Evolutionary conservation across 305 asterid species (phyloP).

Genomic region (Fraxinus baroniana): DNA sequence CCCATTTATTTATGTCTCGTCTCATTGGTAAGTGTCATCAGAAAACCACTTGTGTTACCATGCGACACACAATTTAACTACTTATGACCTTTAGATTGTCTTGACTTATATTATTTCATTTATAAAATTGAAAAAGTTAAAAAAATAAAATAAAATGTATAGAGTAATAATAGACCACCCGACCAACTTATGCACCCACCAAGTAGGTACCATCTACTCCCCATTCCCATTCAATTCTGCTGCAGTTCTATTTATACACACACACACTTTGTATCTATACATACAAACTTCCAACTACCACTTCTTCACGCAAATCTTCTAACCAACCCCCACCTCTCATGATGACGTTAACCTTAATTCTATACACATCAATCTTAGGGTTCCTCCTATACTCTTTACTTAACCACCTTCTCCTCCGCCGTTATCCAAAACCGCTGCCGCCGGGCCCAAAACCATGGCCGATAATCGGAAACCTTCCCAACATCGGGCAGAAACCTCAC

Average conservation of each 20-base stretch:
- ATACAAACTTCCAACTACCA: background rate
- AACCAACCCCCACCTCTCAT: background rate
- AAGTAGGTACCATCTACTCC: background rate
- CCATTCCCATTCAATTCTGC: background rate
- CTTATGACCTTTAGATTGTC: background rate
- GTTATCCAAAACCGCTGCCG: conserved; percentile 36
- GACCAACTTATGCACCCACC: background rate
- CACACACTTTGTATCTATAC: background rate
- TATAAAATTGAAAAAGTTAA: background rate
- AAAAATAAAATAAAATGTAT: background rate
- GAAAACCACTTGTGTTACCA: background rate
- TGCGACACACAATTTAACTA: background rate
- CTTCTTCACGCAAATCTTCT: background rate
- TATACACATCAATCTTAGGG: conserved; percentile 26
- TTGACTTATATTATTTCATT: background rate
- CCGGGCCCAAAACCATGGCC: conserved; percentile 95
- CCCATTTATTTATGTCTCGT: background rate
- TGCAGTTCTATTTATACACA: background rate
- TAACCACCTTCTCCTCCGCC: background rate
- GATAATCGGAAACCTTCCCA: conserved; percentile 68
- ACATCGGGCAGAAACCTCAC: conserved; percentile 73
- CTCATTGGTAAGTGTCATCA: background rate
- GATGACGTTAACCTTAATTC: background rate
- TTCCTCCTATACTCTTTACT: conserved; percentile 20
- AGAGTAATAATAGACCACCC: background rate